Conservation (phyloP, 768 basidiomycete species). For the Termitomyces sp. region DNA sequence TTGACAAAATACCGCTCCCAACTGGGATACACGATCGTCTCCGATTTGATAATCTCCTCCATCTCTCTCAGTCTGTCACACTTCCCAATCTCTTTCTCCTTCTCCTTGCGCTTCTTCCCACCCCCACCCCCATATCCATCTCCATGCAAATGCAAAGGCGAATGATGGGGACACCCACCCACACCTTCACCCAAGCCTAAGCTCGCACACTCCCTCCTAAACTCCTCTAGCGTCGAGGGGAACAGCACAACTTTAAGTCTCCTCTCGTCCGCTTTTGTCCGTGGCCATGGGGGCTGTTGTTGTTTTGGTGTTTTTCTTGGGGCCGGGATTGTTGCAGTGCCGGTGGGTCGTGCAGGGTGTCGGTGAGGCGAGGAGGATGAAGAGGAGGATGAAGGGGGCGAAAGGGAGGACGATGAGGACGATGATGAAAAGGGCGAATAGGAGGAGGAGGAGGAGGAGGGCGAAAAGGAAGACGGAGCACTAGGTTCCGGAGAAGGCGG, state of each 20-base stretch:
- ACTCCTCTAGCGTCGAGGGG: constrained; percentile 29
- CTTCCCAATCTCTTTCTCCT: constrained; percentile 16
- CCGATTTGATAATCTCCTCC: constrained; percentile 33
- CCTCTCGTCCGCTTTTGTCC: constrained; percentile 45
- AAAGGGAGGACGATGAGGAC: constrained; percentile 26
- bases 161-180: background rate
- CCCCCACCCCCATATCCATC: background rate
- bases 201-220: constrained; percentile 9
- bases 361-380: too few species aligned
- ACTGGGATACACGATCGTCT: constrained; percentile 51
- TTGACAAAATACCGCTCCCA: constrained; percentile 66
- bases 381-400: too few species aligned
- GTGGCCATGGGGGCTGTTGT: constrained; percentile 51
- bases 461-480: constrained; percentile 17
- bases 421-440: too few species aligned
- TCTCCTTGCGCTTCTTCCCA: constrained; percentile 6
- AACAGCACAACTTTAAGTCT: constrained; percentile 50
- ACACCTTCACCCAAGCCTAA: constrained; percentile 1
- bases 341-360: too few species aligned
- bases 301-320: too few species aligned
- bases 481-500: constrained; percentile 13
- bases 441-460: constrained; percentile 15
- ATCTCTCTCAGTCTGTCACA: constrained; percentile 12
- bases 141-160: background rate
- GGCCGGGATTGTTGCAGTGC: too few species aligned